A percentile compares a stretch with the other conserved stretches of the same genome.
Conservation (phyloP, 306 rosid genomes). For the Vicia villosa region DNA sequence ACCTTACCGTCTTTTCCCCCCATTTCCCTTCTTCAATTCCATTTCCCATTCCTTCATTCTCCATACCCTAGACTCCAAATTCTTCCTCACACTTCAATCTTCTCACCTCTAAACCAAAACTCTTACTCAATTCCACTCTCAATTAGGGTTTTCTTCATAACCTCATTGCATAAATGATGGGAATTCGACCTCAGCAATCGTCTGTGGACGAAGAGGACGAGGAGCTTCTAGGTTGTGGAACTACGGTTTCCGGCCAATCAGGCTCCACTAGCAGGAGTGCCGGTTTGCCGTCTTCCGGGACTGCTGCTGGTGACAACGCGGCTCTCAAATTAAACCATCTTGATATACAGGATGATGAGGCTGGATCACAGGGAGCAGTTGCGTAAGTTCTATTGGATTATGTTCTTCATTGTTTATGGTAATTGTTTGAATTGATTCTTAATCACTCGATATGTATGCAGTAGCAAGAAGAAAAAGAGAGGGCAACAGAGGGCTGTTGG, state of each 20-base stretch:
- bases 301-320: slow-evolving; percentile 76
- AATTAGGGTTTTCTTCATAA: neutral
- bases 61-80: slow-evolving; percentile 23
- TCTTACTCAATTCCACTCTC: slow-evolving; percentile 5
- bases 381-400: slow-evolving; percentile 55
- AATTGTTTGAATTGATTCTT: neutral
- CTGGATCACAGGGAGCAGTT: slow-evolving; percentile 83
- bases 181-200: slow-evolving; percentile 57
- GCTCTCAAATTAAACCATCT: slow-evolving; percentile 72
- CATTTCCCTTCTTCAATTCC: neutral
- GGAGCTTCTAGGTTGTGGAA: slow-evolving; percentile 55
- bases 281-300: slow-evolving; percentile 89
- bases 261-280: slow-evolving; percentile 92
- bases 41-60: neutral
- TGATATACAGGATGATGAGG: slow-evolving; percentile 86
- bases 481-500: slow-evolving; percentile 95
- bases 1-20: neutral
- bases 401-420: slow-evolving; percentile 19
- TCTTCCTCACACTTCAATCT: neutral
- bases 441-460: neutral
- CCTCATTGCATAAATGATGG: too few species aligned
- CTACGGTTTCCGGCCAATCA: slow-evolving; percentile 76
- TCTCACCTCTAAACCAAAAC: neutral
- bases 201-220: slow-evolving; percentile 68
- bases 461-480: slow-evolving; percentile 96